phyloP scores from a whole-genome alignment of 495 filamentous ascomycete species.

The Penicillium taxi region DNA sequence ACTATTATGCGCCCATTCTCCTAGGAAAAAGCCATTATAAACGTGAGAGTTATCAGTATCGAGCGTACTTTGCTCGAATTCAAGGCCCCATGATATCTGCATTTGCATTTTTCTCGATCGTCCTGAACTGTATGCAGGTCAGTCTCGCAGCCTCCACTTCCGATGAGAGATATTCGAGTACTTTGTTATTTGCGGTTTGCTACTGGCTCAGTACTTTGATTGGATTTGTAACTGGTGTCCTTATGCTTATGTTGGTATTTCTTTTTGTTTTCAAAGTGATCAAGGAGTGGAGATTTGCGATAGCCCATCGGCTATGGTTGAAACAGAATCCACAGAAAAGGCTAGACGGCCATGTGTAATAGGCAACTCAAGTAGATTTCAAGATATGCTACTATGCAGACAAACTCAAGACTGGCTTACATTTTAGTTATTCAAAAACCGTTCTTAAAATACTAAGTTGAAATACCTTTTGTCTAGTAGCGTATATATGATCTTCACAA shows the following conservation, averaged over 20 bases:
- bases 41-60: neutral
- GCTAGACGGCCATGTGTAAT: neutral
- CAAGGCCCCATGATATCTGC: slow-evolving; percentile 2
- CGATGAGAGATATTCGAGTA: slow-evolving; percentile 4
- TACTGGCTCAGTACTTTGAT: slow-evolving; percentile 4
- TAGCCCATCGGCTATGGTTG: slow-evolving; percentile 1
- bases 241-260: slow-evolving; percentile 1
- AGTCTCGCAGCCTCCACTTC: slow-evolving; percentile 3
- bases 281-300: slow-evolving; percentile 2
- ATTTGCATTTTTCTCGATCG: slow-evolving; percentile 3
- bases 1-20: slow-evolving; percentile 1
- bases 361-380: neutral
- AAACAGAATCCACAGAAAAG: slow-evolving; percentile 1
- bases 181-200: slow-evolving; percentile 2
- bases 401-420: too few species aligned
- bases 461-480: too few species aligned
- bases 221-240: slow-evolving; percentile 1
- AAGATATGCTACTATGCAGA: too few species aligned
- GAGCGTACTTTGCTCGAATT: slow-evolving; percentile 3
- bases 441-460: too few species aligned
- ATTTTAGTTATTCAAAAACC: too few species aligned
- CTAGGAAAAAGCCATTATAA: neutral
- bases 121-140: slow-evolving; percentile 1
- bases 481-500: too few species aligned
- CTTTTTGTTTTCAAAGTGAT: slow-evolving; percentile 3